Evolutionary conservation across 805 yeast genomes (phyloP).

Genomic region (Yarrowia sp.): DNA sequence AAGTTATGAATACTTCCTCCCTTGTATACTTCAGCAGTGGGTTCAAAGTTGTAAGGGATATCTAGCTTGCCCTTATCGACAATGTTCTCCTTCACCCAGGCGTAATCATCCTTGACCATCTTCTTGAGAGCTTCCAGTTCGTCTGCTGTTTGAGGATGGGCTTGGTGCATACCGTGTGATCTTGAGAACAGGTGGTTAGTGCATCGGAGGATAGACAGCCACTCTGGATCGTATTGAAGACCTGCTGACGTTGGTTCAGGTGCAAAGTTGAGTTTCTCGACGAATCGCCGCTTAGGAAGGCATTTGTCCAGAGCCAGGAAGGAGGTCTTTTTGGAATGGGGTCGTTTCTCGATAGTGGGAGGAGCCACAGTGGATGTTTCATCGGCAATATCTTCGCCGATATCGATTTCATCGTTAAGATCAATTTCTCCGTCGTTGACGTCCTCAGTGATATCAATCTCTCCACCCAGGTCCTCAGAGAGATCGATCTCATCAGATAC

Average conservation of each 20-base stretch:
- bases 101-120: constrained; percentile 42
- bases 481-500: not conserved
- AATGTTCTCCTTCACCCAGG: constrained; percentile 49
- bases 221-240: constrained; percentile 50
- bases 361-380: not conserved
- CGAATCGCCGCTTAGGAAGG: constrained; percentile 64
- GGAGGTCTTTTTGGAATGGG: constrained; percentile 49
- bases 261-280: constrained; percentile 59
- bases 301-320: constrained; percentile 90
- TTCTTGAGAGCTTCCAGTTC: constrained; percentile 29
- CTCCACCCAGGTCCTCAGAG: not conserved
- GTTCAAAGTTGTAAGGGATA: constrained; percentile 47
- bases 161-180: constrained; percentile 14
- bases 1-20: constrained; percentile 6
- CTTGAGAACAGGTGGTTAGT: constrained; percentile 43
- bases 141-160: constrained; percentile 11
- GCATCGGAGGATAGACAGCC: constrained; percentile 50
- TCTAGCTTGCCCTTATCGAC: constrained; percentile 43
- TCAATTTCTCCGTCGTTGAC: not conserved
- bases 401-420: not conserved
- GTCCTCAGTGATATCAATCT: constrained; percentile 1
- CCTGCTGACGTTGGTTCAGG: not conserved
- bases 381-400: not conserved
- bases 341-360: not conserved
- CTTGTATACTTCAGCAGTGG: not conserved